Evolutionary conservation across 2,329 filamentous ascomycete genomes (phyloP), one percentile per base, ranked within the genome.

Genomic region (Bertia moriformis): DNA sequence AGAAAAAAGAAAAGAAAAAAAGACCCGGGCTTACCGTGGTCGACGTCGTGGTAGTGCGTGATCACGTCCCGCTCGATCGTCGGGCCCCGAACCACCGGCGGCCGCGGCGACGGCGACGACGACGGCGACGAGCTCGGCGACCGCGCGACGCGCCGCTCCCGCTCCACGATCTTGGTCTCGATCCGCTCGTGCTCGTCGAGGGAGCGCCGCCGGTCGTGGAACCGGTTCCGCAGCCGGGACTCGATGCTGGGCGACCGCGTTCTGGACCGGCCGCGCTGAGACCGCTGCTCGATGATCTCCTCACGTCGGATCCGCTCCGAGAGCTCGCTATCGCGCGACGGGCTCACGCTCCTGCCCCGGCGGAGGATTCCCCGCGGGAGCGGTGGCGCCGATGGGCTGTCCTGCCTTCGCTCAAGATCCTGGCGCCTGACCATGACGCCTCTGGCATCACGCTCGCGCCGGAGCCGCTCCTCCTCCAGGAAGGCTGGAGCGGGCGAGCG

Each of bases 11-110:
- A 40, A 17, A 39, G 41, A n/a, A 42, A n/a, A n/a, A n/a, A n/a
- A n/a, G n/a, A n/a, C n/a, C 39, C 29, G 42, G 22, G 57, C 75
- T 54, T 65, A 85, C 83, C 87, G 59, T 93, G 85, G 52, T 93
- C 83, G 48, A 93, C 81, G 52, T 89, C 83, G 42, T 79, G 73
- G 54, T 91, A 89, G 59, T 91, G 84, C 0, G 85, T 93, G 46
- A 93, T 88, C 42, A 93, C 78, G 53, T 94, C 84, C 51, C 89
- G 77, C 58, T 89, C 83, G 48, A 93, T 85, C 1, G 80, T 82
- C 22, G 86, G 86, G 15, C 79, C 78, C 32, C 76, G 71, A 49
- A 91, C 78, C 35, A 82, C 68, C 45, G 71, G 69, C 19, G 74
- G 76, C 35, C 70, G 67, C 5, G 70, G 68, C 12, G 69, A 66